Evolutionary conservation across 768 basidiomycete genomes (phyloP).

Genomic region (Kwoniella newhampshirensis): DNA sequence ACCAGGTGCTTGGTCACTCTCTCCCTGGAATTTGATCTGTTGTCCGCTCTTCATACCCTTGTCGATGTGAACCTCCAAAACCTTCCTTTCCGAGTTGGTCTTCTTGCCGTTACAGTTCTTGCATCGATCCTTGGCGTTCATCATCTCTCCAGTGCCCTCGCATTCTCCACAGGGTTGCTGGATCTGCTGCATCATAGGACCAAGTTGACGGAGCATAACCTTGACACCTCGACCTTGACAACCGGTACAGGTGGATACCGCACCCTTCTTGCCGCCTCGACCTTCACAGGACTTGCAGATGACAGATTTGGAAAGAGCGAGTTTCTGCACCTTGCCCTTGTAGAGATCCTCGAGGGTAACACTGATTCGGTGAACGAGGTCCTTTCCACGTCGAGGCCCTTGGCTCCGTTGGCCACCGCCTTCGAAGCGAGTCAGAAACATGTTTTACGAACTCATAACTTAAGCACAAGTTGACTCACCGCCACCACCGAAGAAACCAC

Average conservation of each 20-base stretch:
- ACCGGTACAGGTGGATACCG: constrained; percentile 71
- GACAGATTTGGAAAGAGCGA: constrained; percentile 90
- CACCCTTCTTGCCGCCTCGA: constrained; percentile 95
- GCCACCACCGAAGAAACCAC: constrained; percentile 58
- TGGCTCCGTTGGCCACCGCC: constrained; percentile 16
- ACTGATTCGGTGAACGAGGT: constrained; percentile 93
- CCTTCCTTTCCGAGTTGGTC: constrained; percentile 87
- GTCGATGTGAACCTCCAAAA: constrained; percentile 74
- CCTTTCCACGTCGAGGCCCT: constrained; percentile 84
- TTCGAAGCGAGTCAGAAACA: neutral
- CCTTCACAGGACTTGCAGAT: constrained; percentile 93
- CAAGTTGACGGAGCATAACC: constrained; percentile 91
- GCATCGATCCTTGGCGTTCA: constrained; percentile 91
- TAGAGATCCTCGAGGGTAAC: constrained; percentile 98
- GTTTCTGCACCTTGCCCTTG: constrained; percentile 97
- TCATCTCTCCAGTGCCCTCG: constrained; percentile 87
- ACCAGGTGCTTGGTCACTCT: constrained; percentile 88
- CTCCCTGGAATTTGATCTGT: constrained; percentile 82
- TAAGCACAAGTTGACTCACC: constrained; percentile 53
- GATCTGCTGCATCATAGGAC: constrained; percentile 99
- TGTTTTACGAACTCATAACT: neutral
- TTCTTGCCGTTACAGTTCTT: constrained; percentile 89
- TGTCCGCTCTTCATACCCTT: constrained; percentile 98
- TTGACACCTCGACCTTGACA: constrained; percentile 91
- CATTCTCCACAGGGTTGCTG: constrained; percentile 94